Percentiles rank a stretch among this genome's conserved stretches.
Conservation (phyloP, 176 grass and related monocot species). For the Triticum dicoccoides region DNA sequence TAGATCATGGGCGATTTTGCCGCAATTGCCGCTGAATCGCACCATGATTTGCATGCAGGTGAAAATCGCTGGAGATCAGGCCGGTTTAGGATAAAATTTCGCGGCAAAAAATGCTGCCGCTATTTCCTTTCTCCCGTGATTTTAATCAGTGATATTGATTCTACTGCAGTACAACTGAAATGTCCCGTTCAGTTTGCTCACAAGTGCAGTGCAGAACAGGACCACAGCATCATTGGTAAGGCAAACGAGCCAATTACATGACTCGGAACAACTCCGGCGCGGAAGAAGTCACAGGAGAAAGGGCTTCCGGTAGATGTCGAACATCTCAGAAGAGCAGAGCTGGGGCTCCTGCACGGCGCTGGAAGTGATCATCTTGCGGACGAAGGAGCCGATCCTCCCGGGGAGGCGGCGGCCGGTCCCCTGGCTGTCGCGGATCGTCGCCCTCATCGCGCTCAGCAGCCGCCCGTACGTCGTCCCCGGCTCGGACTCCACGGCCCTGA, state of each 20-base stretch:
- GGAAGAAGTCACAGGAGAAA: constrained; percentile 57
- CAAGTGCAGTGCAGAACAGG: background rate
- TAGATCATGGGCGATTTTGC: no score
- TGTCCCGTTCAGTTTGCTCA: background rate
- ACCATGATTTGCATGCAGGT: no score
- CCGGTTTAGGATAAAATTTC: no score
- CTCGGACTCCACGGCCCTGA: constrained; percentile 56
- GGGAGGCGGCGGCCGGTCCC: constrained; percentile 5
- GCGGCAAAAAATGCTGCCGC: no score
- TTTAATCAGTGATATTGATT: background rate
- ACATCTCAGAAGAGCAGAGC: constrained; percentile 73
- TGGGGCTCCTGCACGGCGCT: constrained; percentile 84
- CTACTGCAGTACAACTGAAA: background rate
- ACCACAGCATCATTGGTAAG: background rate
- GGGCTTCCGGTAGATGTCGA: constrained; percentile 80
- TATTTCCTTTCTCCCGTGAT: no score
- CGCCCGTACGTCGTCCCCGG: constrained; percentile 72
- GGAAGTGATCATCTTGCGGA: constrained; percentile 54
- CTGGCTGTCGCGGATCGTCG: constrained; percentile 51
- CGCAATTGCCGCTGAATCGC: no score
- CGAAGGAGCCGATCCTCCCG: constrained; percentile 60
- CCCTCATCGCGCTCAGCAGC: constrained; percentile 66
- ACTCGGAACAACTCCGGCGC: background rate
- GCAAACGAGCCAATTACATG: background rate
- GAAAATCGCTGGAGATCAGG: no score